Conservation (phyloP, 2,329 filamentous ascomycete genomes). For the Cercospora sojina region DNA sequence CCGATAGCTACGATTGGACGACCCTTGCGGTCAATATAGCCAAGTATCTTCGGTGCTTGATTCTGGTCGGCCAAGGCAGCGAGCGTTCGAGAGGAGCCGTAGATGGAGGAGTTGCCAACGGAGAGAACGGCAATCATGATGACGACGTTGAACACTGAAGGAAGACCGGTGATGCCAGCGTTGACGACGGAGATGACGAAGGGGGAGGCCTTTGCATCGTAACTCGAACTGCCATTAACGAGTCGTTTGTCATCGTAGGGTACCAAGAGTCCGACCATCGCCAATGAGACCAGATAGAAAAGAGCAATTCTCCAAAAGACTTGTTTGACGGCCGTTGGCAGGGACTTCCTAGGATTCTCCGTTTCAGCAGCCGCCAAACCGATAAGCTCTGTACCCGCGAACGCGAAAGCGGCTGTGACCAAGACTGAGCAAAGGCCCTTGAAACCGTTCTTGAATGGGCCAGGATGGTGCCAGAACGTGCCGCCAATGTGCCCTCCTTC, state of each 20-base stretch:
- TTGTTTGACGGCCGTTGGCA: constrained; percentile 38
- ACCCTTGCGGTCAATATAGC: constrained; percentile 72
- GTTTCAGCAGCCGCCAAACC: constrained; percentile 57
- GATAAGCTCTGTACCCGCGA: constrained; percentile 63
- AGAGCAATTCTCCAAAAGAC: constrained; percentile 40
- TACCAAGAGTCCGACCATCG: constrained; percentile 38
- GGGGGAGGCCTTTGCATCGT: constrained; percentile 53
- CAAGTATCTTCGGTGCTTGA: constrained; percentile 57
- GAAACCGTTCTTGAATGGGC: constrained; percentile 56
- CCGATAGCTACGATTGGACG: constrained; percentile 72
- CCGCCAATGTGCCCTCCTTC: constrained; percentile 59
- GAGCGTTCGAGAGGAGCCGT: constrained; percentile 74
- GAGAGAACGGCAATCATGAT: constrained; percentile 62
- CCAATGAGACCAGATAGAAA: constrained; percentile 39
- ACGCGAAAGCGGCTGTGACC: constrained; percentile 63
- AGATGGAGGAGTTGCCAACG: constrained; percentile 57
- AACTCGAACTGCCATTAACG: constrained; percentile 37
- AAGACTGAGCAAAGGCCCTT: constrained; percentile 65
- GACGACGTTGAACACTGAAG: constrained; percentile 66
- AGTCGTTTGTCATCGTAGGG: constrained; percentile 37
- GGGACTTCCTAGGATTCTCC: constrained; percentile 51
- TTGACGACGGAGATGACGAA: constrained; percentile 65
- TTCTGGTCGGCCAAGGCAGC: constrained; percentile 75
- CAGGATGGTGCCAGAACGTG: constrained; percentile 46
- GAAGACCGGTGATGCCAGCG: constrained; percentile 61